A percentile compares a stretch with the other conserved stretches of the same genome.
phyloP scores from a whole-genome alignment of 108 stramenopile species.

The Nannochloropsis granulata region DNA sequence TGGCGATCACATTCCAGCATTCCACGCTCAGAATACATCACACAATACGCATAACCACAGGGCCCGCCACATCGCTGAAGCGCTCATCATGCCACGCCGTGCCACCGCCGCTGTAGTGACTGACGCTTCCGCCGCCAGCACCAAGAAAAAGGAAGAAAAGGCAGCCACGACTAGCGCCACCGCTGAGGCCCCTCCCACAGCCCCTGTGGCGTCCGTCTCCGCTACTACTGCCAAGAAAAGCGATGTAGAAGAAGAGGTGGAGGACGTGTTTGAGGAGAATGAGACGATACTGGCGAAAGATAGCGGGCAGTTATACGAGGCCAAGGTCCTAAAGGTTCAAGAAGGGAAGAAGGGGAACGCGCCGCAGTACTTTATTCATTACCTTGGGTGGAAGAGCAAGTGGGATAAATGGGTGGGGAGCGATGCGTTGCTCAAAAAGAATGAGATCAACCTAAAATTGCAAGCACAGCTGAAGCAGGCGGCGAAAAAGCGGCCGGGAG shows the following conservation, averaged over 20 bases:
- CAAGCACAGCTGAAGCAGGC: not conserved
- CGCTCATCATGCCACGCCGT: too few species aligned
- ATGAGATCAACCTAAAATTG: not conserved
- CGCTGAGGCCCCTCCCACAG: too few species aligned
- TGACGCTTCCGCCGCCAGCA: too few species aligned
- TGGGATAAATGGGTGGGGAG: conserved; percentile 34
- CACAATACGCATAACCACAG: too few species aligned
- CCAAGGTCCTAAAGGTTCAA: conserved; percentile 15
- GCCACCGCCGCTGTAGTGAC: too few species aligned
- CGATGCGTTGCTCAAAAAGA: conserved; percentile 8
- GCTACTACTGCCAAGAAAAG: too few species aligned
- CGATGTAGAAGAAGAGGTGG: not conserved
- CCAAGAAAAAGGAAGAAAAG: too few species aligned
- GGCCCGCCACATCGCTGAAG: too few species aligned
- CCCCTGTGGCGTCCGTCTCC: too few species aligned
- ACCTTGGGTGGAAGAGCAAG: conserved; percentile 32
- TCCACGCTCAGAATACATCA: too few species aligned
- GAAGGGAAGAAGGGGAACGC: not conserved
- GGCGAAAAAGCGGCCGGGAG: not conserved
- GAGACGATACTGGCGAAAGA: conserved; percentile 32
- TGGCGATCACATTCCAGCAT: too few species aligned
- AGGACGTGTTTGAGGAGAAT: conserved; percentile 15
- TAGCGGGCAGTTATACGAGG: conserved; percentile 27
- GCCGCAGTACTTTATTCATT: conserved; percentile 26
- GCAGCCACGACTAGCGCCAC: too few species aligned